phyloP scores from a whole-genome alignment of 2,329 filamentous ascomycete genomes.

The Raffaelea deltoideospora region DNA sequence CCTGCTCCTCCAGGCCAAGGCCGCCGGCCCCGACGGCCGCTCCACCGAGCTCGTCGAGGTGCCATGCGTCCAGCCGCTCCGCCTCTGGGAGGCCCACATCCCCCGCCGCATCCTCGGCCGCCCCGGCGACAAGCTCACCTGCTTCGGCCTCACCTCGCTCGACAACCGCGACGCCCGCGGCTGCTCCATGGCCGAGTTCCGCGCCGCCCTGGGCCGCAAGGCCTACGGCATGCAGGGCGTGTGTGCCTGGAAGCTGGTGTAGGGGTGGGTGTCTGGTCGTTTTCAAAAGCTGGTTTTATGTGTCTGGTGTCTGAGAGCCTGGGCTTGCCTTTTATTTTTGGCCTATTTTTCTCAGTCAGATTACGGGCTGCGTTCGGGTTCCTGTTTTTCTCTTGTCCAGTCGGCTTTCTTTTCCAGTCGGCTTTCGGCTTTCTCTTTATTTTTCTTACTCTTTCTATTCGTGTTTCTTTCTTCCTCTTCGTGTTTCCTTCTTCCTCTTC shows the following conservation, averaged over 20 bases:
- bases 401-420: too few relatives aligned
- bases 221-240: constrained; percentile 27
- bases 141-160: constrained; percentile 41
- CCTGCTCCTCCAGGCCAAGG: constrained; percentile 50
- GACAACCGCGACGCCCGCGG: constrained; percentile 32
- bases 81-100: constrained; percentile 69
- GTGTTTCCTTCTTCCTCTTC: too few relatives aligned
- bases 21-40: constrained; percentile 27
- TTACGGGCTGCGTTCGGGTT: background rate
- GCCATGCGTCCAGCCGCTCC: constrained; percentile 52
- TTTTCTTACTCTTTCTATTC: too few relatives aligned
- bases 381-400: too few relatives aligned
- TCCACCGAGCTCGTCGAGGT: constrained; percentile 33
- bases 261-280: background rate
- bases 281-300: background rate
- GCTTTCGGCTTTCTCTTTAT: too few relatives aligned
- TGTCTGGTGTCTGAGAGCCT: background rate
- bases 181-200: constrained; percentile 30
- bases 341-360: background rate
- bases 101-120: constrained; percentile 47
- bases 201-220: constrained; percentile 27
- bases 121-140: constrained; percentile 50
- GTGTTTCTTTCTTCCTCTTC: too few relatives aligned
- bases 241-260: constrained; percentile 35
- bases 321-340: background rate